Evolutionary conservation across 2,329 filamentous ascomycete species (phyloP).

Genomic region (Neurospora crassa): DNA sequence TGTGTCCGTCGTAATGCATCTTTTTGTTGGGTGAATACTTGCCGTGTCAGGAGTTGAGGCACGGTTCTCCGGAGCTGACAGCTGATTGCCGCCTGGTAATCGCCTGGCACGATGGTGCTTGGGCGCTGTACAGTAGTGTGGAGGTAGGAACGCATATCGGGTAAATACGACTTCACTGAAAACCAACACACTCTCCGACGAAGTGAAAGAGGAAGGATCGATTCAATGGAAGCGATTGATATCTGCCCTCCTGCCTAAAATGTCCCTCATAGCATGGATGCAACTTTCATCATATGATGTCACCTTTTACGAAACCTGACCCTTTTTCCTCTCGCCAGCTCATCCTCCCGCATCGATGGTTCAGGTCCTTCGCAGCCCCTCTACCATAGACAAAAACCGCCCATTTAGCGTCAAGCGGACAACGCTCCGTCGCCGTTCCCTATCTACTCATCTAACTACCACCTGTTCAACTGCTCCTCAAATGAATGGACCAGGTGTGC

Average conservation of each 20-base stretch:
- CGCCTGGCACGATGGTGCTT: not conserved
- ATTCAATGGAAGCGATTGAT: not conserved
- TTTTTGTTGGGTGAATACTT: not conserved
- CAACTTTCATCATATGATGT: not conserved
- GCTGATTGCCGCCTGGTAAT: not conserved
- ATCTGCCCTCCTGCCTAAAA: not conserved
- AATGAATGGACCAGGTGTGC: not conserved
- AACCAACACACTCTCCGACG: not conserved
- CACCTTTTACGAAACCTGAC: not conserved
- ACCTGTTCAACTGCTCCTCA: not conserved
- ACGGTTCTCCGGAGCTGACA: not conserved
- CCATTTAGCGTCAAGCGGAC: not conserved
- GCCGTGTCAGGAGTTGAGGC: not conserved
- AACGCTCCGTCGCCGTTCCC: not conserved
- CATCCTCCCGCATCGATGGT: not conserved
- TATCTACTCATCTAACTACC: not conserved
- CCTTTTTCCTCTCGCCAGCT: not conserved
- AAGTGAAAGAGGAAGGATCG: not conserved
- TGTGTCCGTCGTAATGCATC: not conserved
- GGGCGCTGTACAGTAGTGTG: not conserved
- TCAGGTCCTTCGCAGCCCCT: not conserved
- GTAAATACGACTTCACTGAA: not conserved
- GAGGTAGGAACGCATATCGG: not conserved
- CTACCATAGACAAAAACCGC: not conserved
- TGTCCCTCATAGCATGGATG: not conserved